A percentile compares a stretch with the other conserved stretches of the same genome.
These are phyloP conservation scores for Peronospora destructor DNA, from an alignment of 352 stramenopile species.

Conservation along the genomic window DNA sequence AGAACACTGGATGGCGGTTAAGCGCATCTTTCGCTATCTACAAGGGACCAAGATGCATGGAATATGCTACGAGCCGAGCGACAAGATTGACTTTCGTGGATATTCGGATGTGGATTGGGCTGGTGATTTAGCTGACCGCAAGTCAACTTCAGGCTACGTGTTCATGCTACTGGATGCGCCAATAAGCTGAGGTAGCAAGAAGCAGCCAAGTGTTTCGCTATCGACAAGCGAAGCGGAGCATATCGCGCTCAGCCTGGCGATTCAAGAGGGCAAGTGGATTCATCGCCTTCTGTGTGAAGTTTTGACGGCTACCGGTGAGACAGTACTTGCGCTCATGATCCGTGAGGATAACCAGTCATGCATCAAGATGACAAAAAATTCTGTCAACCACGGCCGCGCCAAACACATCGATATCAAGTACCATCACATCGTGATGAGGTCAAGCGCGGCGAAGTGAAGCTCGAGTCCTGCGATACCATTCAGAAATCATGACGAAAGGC, in stretches of 20 bases:
- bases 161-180: slow-evolving; percentile 4
- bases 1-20: slow-evolving; percentile 14
- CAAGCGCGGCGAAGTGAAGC: slow-evolving; percentile 14
- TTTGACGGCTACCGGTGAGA: not conserved
- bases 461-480: not conserved
- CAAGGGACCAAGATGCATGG: slow-evolving; percentile 17
- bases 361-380: not conserved
- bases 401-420: slow-evolving; percentile 33
- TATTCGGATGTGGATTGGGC: slow-evolving; percentile 12
- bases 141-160: slow-evolving; percentile 6
- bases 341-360: slow-evolving; percentile 8
- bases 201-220: slow-evolving; percentile 2
- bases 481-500: not conserved
- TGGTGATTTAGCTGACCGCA: slow-evolving; percentile 6
- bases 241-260: slow-evolving; percentile 3
- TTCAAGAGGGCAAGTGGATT: slow-evolving; percentile 3
- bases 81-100: slow-evolving; percentile 4
- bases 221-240: slow-evolving; percentile 10
- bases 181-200: not conserved
- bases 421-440: slow-evolving; percentile 25
- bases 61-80: not conserved
- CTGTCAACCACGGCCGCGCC: slow-evolving; percentile 19
- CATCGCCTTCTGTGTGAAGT: slow-evolving; percentile 4
- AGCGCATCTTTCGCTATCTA: slow-evolving; percentile 5
- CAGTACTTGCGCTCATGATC: slow-evolving; percentile 5